A percentile compares a stretch with the other conserved stretches of the same genome.
These are phyloP conservation scores for Pisolithus orientalis DNA, from an alignment of 768 basidiomycete species.

Conservation along the genomic window DNA sequence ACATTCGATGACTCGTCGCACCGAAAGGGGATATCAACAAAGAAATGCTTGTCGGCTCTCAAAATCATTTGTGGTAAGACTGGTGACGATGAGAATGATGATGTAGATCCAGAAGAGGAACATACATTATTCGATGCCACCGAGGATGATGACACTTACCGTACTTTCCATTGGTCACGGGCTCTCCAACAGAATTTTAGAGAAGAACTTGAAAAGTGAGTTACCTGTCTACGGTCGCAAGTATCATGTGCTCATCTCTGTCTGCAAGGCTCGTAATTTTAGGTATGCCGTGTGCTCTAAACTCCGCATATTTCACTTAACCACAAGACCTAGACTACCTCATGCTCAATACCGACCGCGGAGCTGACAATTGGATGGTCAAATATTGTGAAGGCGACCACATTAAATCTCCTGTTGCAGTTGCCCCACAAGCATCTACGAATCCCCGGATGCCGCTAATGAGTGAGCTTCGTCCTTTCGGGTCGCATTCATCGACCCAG, in stretches of 20 bases:
- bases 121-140: constrained; percentile 60
- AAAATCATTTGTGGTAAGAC: constrained; percentile 84
- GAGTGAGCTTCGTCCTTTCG: constrained; percentile 57
- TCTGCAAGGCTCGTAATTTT: constrained; percentile 69
- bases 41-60: constrained; percentile 60
- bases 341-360: constrained; percentile 87
- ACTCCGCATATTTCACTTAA: background rate
- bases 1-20: constrained; percentile 84
- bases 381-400: constrained; percentile 81
- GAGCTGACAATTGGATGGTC: constrained; percentile 89
- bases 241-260: constrained; percentile 6
- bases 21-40: constrained; percentile 60
- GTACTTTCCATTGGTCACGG: constrained; percentile 80
- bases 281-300: constrained; percentile 34
- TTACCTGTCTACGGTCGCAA: constrained; percentile 1
- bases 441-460: constrained; percentile 65
- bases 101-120: constrained; percentile 69
- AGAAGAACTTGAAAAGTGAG: constrained; percentile 84
- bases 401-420: constrained; percentile 71
- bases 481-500: constrained; percentile 33
- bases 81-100: constrained; percentile 71
- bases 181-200: constrained; percentile 75
- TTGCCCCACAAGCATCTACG: constrained; percentile 67
- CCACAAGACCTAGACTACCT: constrained; percentile 56
- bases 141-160: constrained; percentile 46